phyloP scores from a whole-genome alignment of 352 stramenopile species.

The Plasmopara muralis region DNA sequence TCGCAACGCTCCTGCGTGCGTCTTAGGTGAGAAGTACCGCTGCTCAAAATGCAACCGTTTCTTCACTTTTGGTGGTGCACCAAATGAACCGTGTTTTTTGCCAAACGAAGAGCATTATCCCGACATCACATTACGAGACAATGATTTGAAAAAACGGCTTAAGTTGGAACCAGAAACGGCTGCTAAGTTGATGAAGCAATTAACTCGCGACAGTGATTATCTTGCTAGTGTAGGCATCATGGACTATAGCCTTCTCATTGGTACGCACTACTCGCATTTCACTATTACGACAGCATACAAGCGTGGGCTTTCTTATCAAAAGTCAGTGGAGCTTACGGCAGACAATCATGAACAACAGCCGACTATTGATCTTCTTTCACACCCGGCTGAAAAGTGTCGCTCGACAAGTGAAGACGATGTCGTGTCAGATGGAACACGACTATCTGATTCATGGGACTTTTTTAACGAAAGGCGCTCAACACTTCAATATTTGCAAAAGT shows the following conservation, averaged over 20 bases:
- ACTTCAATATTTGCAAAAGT: constrained; percentile 4
- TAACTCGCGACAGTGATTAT: constrained; percentile 79
- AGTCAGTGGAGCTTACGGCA: constrained; percentile 26
- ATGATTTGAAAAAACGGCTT: constrained; percentile 81
- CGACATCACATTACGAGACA: constrained; percentile 79
- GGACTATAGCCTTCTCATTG: constrained; percentile 88
- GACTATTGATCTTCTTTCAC: constrained; percentile 37
- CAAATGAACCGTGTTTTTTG: constrained; percentile 39
- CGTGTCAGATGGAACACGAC: constrained; percentile 20
- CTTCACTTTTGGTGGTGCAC: constrained; percentile 61
- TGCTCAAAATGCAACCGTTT: constrained; percentile 84
- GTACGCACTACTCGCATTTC: constrained; percentile 81
- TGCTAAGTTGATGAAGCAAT: constrained; percentile 62
- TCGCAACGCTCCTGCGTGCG: constrained; percentile 69
- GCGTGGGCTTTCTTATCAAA: constrained; percentile 23
- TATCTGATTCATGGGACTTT: constrained; percentile 21
- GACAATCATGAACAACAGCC: constrained; percentile 17
- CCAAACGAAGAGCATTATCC: constrained; percentile 69
- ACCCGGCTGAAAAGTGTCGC: constrained; percentile 25
- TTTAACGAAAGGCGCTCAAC: constrained; percentile 13
- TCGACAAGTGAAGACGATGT: constrained; percentile 18
- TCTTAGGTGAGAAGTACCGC: constrained; percentile 68
- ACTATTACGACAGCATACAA: constrained; percentile 48
- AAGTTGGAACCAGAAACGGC: constrained; percentile 53
- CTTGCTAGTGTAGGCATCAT: constrained; percentile 83